Evolutionary conservation across 2,329 filamentous ascomycete genomes (phyloP).

Genomic region (Penicillium sp.): DNA sequence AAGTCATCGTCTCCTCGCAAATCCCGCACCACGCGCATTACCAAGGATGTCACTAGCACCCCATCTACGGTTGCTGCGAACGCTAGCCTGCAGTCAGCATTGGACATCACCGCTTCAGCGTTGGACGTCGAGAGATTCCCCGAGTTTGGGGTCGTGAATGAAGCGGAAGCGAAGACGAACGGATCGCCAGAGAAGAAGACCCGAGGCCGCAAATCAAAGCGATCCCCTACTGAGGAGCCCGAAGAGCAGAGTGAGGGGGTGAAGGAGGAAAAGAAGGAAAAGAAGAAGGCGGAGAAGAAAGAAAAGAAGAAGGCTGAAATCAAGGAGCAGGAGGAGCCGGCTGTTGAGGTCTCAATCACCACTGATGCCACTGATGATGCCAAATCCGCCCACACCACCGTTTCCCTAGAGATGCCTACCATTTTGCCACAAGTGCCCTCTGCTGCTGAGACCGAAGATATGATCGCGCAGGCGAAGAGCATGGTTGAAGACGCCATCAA

Average conservation of each 20-base stretch:
- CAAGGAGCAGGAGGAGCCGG: slow-evolving; percentile 33
- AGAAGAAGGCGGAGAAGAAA: slow-evolving; percentile 41
- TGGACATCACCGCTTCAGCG: slow-evolving; percentile 43
- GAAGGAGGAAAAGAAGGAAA: slow-evolving; percentile 51
- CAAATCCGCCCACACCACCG: slow-evolving; percentile 67
- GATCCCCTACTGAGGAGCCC: slow-evolving; percentile 19
- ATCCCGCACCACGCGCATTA: slow-evolving; percentile 48
- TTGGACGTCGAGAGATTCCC: slow-evolving; percentile 27
- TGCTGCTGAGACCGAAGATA: slow-evolving; percentile 72
- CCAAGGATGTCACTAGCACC: slow-evolving; percentile 47
- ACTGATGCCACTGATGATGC: slow-evolving; percentile 53
- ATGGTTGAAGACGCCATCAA: slow-evolving; percentile 75
- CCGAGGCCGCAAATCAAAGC: slow-evolving; percentile 22
- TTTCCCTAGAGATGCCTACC: slow-evolving; percentile 72
- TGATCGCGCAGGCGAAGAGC: slow-evolving; percentile 80
- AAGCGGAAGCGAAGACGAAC: slow-evolving; percentile 23
- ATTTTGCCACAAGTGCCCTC: slow-evolving; percentile 64
- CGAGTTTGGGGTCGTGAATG: slow-evolving; percentile 22
- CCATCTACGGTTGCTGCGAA: slow-evolving; percentile 49
- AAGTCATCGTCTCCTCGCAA: slow-evolving; percentile 53
- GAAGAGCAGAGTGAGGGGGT: slow-evolving; percentile 35
- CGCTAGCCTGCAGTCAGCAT: slow-evolving; percentile 47
- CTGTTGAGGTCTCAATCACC: slow-evolving; percentile 61
- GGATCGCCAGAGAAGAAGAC: slow-evolving; percentile 23
- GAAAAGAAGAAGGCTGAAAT: slow-evolving; percentile 48